Evolutionary conservation across 2,329 filamentous ascomycete genomes (phyloP), one percentile per base, ranked within the genome.

Genomic region (Aspergillus sp.): DNA sequence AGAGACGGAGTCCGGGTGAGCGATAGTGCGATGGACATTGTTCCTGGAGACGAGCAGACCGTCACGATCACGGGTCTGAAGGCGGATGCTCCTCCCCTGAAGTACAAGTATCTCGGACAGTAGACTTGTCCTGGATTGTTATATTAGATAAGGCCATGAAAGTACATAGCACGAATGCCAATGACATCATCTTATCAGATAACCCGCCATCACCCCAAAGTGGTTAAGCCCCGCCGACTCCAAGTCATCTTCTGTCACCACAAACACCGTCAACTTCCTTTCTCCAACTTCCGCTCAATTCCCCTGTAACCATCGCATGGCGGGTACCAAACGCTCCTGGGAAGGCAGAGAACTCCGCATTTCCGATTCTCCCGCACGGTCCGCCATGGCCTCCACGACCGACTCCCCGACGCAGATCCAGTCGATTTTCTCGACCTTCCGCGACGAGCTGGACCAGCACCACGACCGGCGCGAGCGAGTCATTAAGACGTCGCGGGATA

Each of bases 391-490:
- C 19, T 55, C 60, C 40, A 47, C 53, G 3, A 51, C 49, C 17
- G 40, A 58, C 16, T 59, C 68, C 11, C 41, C 63, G 4, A 48
- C 56, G 3, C 78, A 77, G 51, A 78, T 79, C 55, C 69, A 81
- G 55, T 69, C 85, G 59, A 91, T 97, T 81, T 99, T 99, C 69
- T 87, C 90, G 70, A 76, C 71, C 7, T 96, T 97, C 70, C 87
- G 92, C 47, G 81, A 87, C 64, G 92, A 96, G 73, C 79, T 99
- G 24, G 94, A 99, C 66, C 85, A 94, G 73, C 93, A 97, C 69
- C 90, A 99, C 71, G 94, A 97, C 73, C 86, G 94, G 14, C 83
- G 91, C 51, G 92, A 96, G 75, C 84, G 88, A 49, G 85, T 96
- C 61, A 89, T 95, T 66, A 99, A 97, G 76, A 87, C 86, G 2